phyloP scores from a whole-genome alignment of 2,329 filamentous ascomycete genomes.

The Nakataea oryzae region DNA sequence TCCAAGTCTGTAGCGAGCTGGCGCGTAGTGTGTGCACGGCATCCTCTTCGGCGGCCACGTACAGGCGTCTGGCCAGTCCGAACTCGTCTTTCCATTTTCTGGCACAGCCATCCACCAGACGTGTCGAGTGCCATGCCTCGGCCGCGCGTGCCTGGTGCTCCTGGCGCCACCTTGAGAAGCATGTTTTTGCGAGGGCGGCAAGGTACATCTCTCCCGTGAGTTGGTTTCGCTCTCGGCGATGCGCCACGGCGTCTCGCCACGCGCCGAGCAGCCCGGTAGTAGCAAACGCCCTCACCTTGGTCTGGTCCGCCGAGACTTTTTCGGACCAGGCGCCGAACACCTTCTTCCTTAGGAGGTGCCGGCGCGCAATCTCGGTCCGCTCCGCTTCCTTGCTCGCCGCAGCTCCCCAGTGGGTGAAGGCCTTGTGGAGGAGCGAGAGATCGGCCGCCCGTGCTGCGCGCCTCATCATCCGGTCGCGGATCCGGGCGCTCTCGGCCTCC shows the following conservation, averaged over 20 bases:
- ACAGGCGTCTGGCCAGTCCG: neutral
- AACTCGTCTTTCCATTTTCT: neutral
- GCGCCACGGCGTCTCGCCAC: neutral
- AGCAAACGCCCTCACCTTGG: slow-evolving; percentile 30
- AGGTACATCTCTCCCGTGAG: neutral
- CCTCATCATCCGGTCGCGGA: slow-evolving; percentile 33
- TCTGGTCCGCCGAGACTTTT: slow-evolving; percentile 50
- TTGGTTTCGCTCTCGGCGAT: neutral
- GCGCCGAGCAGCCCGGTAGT: neutral
- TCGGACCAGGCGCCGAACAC: slow-evolving; percentile 62
- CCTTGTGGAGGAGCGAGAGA: slow-evolving; percentile 52
- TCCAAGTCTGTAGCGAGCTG: neutral
- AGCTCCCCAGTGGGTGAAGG: slow-evolving; percentile 60
- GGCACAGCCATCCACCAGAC: neutral
- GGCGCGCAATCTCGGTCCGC: slow-evolving; percentile 56
- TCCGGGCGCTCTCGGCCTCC: slow-evolving; percentile 3
- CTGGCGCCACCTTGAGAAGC: neutral
- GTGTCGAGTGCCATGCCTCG: neutral
- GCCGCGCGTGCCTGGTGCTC: neutral
- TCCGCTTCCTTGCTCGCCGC: slow-evolving; percentile 53
- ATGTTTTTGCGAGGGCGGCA: neutral
- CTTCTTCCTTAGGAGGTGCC: slow-evolving; percentile 58
- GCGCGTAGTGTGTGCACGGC: neutral
- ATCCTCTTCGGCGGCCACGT: neutral
- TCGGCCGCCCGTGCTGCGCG: slow-evolving; percentile 55